Conservation (phyloP, 192 early-diverging fungal genomes). For the Coemansia sp. region DNA sequence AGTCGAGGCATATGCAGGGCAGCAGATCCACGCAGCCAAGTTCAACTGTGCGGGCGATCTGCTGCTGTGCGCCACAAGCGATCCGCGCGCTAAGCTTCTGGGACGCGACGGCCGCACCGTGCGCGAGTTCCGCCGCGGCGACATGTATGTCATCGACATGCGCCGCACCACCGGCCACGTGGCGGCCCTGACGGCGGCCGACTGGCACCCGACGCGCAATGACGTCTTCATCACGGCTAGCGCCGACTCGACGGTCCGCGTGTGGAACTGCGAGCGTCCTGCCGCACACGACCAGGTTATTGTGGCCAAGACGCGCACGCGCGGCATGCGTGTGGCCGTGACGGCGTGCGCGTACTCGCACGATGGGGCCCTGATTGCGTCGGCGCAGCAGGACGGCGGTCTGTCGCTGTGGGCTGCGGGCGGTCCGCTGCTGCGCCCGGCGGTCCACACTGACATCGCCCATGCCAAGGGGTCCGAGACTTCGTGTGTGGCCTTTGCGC, state of each 20-base stretch:
- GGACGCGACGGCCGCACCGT: conserved; percentile 73
- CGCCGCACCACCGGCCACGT: conserved; percentile 85
- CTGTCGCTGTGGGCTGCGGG: conserved; percentile 74
- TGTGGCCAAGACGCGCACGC: conserved; percentile 58
- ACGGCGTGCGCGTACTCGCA: conserved; percentile 69
- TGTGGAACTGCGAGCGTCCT: conserved; percentile 81
- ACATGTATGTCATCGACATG: conserved; percentile 90
- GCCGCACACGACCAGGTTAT: conserved; percentile 72
- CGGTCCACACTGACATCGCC: conserved; percentile 63
- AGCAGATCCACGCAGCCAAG: conserved; percentile 79
- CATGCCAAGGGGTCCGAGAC: conserved; percentile 70
- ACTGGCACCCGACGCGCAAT: conserved; percentile 76
- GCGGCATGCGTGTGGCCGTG: conserved; percentile 58
- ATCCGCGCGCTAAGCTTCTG: conserved; percentile 72
- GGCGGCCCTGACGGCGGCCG: conserved; percentile 68
- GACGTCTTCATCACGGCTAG: conserved; percentile 74
- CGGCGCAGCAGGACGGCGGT: conserved; percentile 71
- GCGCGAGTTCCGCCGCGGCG: conserved; percentile 81
- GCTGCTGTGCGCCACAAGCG: conserved; percentile 78
- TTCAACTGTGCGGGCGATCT: conserved; percentile 74
- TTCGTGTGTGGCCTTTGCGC: conserved; percentile 68
- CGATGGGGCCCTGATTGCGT: conserved; percentile 58
- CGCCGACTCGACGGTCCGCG: conserved; percentile 70
- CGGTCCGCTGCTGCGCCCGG: conserved; percentile 59
- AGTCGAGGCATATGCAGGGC: conserved; percentile 75